A percentile compares a stretch with the other conserved stretches of the same genome.
Conservation (phyloP, 1,139 yeast species). For the Candida anutae region DNA sequence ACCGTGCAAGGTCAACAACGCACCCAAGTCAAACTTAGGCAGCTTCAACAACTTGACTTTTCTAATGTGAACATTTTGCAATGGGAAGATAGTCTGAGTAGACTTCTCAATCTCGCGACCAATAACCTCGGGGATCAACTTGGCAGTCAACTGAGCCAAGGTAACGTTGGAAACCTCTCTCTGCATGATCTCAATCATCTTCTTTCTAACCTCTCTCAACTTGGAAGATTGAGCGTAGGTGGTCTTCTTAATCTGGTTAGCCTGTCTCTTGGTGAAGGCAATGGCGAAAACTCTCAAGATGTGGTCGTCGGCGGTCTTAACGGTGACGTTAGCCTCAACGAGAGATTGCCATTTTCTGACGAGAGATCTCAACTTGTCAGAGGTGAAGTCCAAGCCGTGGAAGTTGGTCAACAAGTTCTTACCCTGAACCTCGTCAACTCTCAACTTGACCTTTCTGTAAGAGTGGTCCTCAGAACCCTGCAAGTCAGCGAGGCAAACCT, state of each 20-base stretch:
- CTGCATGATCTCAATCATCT: conserved; percentile 46
- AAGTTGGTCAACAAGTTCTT: conserved; percentile 48
- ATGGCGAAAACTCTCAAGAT: conserved; percentile 44
- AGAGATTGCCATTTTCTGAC: conserved; percentile 50
- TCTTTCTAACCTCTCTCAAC: conserved; percentile 45
- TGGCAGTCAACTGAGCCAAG: conserved; percentile 43
- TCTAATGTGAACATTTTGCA: conserved; percentile 47
- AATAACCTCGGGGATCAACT: conserved; percentile 46
- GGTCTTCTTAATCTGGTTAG: conserved; percentile 44
- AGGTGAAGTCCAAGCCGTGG: conserved; percentile 45
- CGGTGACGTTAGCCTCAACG: conserved; percentile 46
- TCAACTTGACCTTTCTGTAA: conserved; percentile 44
- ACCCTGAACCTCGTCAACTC: conserved; percentile 50
- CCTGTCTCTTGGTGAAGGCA: conserved; percentile 49
- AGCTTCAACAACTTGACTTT: conserved; percentile 46
- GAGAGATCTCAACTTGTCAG: conserved; percentile 45
- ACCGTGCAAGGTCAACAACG: conserved; percentile 86
- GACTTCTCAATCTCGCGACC: conserved; percentile 49
- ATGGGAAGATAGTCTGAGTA: conserved; percentile 44
- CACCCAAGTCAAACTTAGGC: conserved; percentile 56
- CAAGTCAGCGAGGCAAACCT: conserved; percentile 43
- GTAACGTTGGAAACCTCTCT: conserved; percentile 46
- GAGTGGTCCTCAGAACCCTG: conserved; percentile 49
- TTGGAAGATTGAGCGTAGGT: conserved; percentile 45
- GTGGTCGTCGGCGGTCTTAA: conserved; percentile 44